These are phyloP conservation scores for Ceratobasidium sp. DNA, from an alignment of 1,284 basidiomycete genomes.

Conservation along the genomic window DNA sequence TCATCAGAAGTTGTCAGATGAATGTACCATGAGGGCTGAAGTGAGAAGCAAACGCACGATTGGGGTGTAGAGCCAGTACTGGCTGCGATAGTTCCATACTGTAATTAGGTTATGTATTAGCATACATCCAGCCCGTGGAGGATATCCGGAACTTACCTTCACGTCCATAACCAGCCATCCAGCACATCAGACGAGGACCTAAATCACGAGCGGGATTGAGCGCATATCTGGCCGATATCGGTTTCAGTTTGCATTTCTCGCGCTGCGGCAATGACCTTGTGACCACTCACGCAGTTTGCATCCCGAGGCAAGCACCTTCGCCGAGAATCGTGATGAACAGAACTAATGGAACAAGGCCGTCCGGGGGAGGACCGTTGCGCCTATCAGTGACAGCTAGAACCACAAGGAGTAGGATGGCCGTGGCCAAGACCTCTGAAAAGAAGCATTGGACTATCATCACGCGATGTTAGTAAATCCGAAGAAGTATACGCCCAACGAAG, in stretches of 20 bases:
- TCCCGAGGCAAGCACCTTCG: slow-evolving; percentile 64
- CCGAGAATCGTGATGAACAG: slow-evolving; percentile 67
- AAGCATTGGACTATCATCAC: slow-evolving; percentile 41
- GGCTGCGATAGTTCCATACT: slow-evolving; percentile 52
- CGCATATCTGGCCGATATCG: slow-evolving; percentile 55
- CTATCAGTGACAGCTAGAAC: slow-evolving; percentile 60
- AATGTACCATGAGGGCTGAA: not conserved
- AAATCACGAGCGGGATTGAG: slow-evolving; percentile 74
- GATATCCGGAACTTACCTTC: slow-evolving; percentile 49
- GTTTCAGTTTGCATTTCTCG: not conserved
- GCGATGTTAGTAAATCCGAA: slow-evolving; percentile 65
- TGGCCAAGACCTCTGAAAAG: slow-evolving; percentile 62
- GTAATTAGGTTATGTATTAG: slow-evolving; percentile 41
- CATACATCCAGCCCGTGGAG: slow-evolving; percentile 47
- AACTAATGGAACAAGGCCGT: slow-evolving; percentile 64
- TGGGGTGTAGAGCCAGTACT: slow-evolving; percentile 83
- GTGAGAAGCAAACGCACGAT: slow-evolving; percentile 54
- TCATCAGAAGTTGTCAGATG: slow-evolving; percentile 38
- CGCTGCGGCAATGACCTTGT: not conserved
- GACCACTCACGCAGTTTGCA: slow-evolving; percentile 61
- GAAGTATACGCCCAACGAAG: slow-evolving; percentile 48
- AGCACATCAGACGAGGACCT: slow-evolving; percentile 68
- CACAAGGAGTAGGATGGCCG: slow-evolving; percentile 65
- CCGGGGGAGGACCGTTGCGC: slow-evolving; percentile 60
- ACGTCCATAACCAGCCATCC: slow-evolving; percentile 68